Evolutionary conservation across 2,329 filamentous ascomycete genomes (phyloP), one percentile per base, ranked within the genome.

Genomic region (Colletotrichum sp.): DNA sequence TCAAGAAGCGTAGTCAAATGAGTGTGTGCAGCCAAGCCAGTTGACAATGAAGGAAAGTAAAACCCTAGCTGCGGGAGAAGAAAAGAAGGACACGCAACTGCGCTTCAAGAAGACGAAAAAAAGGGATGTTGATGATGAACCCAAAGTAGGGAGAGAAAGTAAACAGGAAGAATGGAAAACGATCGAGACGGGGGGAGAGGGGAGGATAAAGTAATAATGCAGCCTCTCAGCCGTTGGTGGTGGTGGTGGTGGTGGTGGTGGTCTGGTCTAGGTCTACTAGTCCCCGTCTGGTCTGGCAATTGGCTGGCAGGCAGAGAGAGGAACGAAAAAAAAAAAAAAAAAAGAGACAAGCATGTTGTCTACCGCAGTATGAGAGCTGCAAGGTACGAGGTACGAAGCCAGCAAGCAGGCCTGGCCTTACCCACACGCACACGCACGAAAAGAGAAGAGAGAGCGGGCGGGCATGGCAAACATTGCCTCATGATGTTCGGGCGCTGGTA

Each of bases 21-120:
- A 90, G 84, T 83, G 88, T 87, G 86, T 87, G 87, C 87, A 90
- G 88, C 89, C 89, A 90, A 90, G 86, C 88, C 88, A 89, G 88
- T 90, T 89, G 88, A 80, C 82, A 81, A 83, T 85, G 81, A 86
- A 86, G 82, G 82, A 85, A 83, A 81, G 82, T 82, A 85, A 82
- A 82, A 82, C 80, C 82, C 81, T 81, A 86, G 85, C 85, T 86
- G 85, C 84, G 83, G 82, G 83, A 80, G 80, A 84, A 81, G 80
- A 85, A 86, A 84, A 83, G 86, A 84, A 82, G 80, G 80, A 78
- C 77, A 78, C 77, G 77, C 77, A 78, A 78, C 77, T 75, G 77
- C 77, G 82, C 83, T 83, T 82, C 86, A 84, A 83, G 83, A 81
- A 83, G 83, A 83, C 82, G 82, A 83, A 84, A 83, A 80, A 83